Evolutionary conservation across 2,329 filamentous ascomycete genomes (phyloP).

Genomic region (Talaromyces albobiverticillius): DNA sequence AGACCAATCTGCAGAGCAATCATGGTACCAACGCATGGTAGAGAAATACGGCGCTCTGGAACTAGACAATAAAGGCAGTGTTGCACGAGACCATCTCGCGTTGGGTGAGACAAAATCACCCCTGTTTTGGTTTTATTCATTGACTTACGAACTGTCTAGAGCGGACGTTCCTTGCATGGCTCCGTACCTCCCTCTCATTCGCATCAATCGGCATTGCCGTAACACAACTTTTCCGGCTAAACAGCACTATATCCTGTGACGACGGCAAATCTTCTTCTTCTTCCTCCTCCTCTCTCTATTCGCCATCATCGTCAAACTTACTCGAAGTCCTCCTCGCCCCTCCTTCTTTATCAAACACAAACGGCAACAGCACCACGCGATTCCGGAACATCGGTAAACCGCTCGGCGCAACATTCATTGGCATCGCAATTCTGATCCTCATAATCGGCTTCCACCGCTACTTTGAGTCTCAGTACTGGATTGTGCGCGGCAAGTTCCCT

Average conservation of each 20-base stretch:
- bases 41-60: slow-evolving; percentile 63
- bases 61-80: slow-evolving; percentile 65
- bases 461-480: slow-evolving; percentile 66
- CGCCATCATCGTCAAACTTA: slow-evolving; percentile 6
- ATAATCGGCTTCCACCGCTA: slow-evolving; percentile 64
- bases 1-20: not conserved
- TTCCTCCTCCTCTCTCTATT: not conserved
- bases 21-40: slow-evolving; percentile 49
- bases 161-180: slow-evolving; percentile 67
- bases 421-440: slow-evolving; percentile 59
- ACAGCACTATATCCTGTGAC: slow-evolving; percentile 41
- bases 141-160: slow-evolving; percentile 40
- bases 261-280: not conserved
- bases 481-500: slow-evolving; percentile 64
- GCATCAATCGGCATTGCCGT: slow-evolving; percentile 65
- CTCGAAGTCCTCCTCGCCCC: slow-evolving; percentile 13
- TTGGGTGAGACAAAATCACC: slow-evolving; percentile 45
- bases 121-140: not conserved
- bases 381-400: slow-evolving; percentile 58
- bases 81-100: slow-evolving; percentile 64
- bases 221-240: slow-evolving; percentile 65
- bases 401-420: slow-evolving; percentile 64
- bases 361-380: slow-evolving; percentile 16
- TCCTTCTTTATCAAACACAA: not conserved
- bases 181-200: slow-evolving; percentile 64